phyloP scores from a whole-genome alignment of 1,139 yeast species.

The Yamadazyma songkhlaensis region DNA sequence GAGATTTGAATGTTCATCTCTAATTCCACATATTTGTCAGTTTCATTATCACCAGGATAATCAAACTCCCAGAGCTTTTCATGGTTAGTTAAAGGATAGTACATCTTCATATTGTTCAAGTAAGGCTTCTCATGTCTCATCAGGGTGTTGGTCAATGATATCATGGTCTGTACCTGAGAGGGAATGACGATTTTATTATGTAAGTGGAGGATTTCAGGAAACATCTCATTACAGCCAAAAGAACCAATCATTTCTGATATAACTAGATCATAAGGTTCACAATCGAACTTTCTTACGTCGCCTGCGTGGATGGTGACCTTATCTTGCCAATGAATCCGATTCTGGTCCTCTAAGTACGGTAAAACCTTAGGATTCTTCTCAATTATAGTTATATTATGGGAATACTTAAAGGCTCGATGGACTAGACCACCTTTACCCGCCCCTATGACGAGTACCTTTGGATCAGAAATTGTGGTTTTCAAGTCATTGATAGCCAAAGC shows the following conservation, averaged over 20 bases:
- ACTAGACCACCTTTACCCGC: slow-evolving; percentile 87
- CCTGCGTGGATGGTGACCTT: slow-evolving; percentile 47
- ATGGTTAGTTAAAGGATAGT: slow-evolving; percentile 32
- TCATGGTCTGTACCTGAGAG: slow-evolving; percentile 50
- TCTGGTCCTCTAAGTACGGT: slow-evolving; percentile 40
- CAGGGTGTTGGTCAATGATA: slow-evolving; percentile 57
- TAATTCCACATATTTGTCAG: slow-evolving; percentile 3
- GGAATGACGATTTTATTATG: slow-evolving; percentile 60
- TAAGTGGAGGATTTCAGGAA: slow-evolving; percentile 66
- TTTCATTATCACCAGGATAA: slow-evolving; percentile 34
- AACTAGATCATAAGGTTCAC: slow-evolving; percentile 46
- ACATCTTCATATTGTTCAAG: slow-evolving; percentile 57
- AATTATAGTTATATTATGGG: slow-evolving; percentile 25
- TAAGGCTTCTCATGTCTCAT: slow-evolving; percentile 53
- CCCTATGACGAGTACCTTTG: slow-evolving; percentile 62
- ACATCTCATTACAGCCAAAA: slow-evolving; percentile 85
- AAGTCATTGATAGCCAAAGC: slow-evolving; percentile 47
- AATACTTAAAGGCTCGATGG: slow-evolving; percentile 23
- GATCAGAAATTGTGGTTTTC: background rate
- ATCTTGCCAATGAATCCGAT: slow-evolving; percentile 42
- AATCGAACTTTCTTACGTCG: slow-evolving; percentile 55
- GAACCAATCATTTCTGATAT: slow-evolving; percentile 86
- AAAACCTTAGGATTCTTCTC: slow-evolving; percentile 73
- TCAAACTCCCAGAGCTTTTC: slow-evolving; percentile 52
- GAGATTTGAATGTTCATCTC: slow-evolving; percentile 2